Evolutionary conservation across 805 yeast genomes (phyloP).

Genomic region (Ogataea corticis): DNA sequence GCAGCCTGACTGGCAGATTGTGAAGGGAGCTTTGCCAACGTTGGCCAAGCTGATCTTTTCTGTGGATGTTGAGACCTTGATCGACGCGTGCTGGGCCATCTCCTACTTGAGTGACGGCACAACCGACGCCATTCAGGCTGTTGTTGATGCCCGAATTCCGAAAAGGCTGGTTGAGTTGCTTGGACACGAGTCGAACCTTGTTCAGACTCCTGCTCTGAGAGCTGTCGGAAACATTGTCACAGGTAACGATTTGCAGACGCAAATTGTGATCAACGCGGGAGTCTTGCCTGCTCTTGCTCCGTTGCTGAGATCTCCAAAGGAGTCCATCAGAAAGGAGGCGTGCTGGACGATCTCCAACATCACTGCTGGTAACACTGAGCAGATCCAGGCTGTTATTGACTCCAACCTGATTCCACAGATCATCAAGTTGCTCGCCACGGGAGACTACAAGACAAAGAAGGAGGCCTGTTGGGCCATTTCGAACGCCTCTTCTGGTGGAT

Average conservation of each 20-base stretch:
- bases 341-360: constrained; percentile 99
- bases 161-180: constrained; percentile 89
- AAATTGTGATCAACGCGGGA: constrained; percentile 89
- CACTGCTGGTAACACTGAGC: constrained; percentile 95
- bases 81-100: constrained; percentile 99
- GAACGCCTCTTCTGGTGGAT: constrained; percentile 95
- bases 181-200: constrained; percentile 77
- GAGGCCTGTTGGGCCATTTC: constrained; percentile 99
- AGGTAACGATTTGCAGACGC: constrained; percentile 95
- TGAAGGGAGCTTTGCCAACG: constrained; percentile 85
- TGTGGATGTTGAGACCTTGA: constrained; percentile 87
- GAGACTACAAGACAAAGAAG: constrained; percentile 93
- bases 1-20: constrained; percentile 91
- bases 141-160: constrained; percentile 94
- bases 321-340: constrained; percentile 92
- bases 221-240: constrained; percentile 98
- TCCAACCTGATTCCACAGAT: constrained; percentile 92
- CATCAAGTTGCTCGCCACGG: constrained; percentile 68
- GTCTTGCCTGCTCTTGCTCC: constrained; percentile 84
- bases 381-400: constrained; percentile 95
- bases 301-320: constrained; percentile 80
- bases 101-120: constrained; percentile 94
- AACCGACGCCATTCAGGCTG: constrained; percentile 91
- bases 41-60: constrained; percentile 89
- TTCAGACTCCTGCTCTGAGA: constrained; percentile 96